A percentile compares a stretch with the other conserved stretches of the same genome.
Conservation (phyloP, 305 asterid genomes). For the Fraxinus angustifolia region DNA sequence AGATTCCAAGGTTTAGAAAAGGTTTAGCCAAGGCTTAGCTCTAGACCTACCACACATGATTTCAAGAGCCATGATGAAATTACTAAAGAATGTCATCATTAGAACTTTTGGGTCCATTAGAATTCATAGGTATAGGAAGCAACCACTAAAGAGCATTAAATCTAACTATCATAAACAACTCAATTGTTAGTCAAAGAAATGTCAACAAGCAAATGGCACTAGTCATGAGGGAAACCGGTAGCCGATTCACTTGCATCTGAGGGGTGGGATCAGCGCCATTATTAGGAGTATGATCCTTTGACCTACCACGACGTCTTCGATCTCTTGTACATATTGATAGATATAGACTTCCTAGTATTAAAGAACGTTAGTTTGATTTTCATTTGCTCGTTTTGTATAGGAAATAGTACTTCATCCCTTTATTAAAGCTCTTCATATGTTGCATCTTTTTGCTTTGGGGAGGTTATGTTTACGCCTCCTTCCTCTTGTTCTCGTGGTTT, state of each 20-base stretch:
- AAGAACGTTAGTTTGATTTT: neutral
- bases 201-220: neutral
- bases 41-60: neutral
- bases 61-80: constrained; percentile 1
- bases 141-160: constrained; percentile 10
- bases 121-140: neutral
- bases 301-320: neutral
- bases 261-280: neutral
- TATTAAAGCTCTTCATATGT: neutral
- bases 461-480: neutral
- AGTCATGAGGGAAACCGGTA: neutral
- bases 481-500: neutral
- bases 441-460: neutral
- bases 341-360: neutral
- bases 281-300: neutral
- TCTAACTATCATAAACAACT: neutral
- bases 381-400: neutral
- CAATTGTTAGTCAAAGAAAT: constrained; percentile 5
- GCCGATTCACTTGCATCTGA: neutral
- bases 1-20: neutral
- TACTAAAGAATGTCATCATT: neutral
- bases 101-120: neutral
- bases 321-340: neutral
- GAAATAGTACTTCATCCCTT: no score
- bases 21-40: neutral